phyloP scores from a whole-genome alignment of 768 basidiomycete species.

The Vararia minispora region DNA sequence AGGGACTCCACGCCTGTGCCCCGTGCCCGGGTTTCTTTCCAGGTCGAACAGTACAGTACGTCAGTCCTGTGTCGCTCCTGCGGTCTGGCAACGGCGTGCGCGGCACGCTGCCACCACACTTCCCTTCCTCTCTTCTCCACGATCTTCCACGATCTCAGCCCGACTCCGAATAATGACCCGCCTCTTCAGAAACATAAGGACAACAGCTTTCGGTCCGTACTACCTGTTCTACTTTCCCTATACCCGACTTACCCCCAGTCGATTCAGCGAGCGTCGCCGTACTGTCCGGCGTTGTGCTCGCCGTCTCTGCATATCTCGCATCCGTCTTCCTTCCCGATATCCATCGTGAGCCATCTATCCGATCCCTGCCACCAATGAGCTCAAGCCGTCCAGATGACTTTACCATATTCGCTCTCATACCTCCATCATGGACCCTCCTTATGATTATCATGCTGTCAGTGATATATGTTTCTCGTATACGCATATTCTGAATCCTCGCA shows the following conservation, averaged over 20 bases:
- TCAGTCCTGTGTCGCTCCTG: not conserved
- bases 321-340: constrained; percentile 8
- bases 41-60: not conserved
- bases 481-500: not conserved
- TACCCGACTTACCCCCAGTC: not conserved
- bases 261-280: constrained; percentile 3
- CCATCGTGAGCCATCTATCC: constrained; percentile 7
- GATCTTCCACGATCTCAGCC: constrained; percentile 1
- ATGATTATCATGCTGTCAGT: constrained; percentile 11
- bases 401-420: constrained; percentile 11
- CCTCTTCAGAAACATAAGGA: constrained; percentile 8
- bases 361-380: not conserved
- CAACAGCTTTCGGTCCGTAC: constrained; percentile 5
- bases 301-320: constrained; percentile 5
- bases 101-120: too few relatives aligned
- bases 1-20: not conserved
- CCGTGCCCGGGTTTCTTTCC: not conserved
- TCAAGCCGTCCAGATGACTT: constrained; percentile 9
- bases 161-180: constrained; percentile 7
- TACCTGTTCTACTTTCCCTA: not conserved
- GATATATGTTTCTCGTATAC: not conserved
- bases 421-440: constrained; percentile 13
- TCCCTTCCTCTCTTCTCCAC: not conserved
- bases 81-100: too few relatives aligned
- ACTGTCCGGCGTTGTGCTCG: constrained; percentile 2